Evolutionary conservation across 306 rosid genomes (phyloP).

Genomic region (Acacia acuminata): DNA sequence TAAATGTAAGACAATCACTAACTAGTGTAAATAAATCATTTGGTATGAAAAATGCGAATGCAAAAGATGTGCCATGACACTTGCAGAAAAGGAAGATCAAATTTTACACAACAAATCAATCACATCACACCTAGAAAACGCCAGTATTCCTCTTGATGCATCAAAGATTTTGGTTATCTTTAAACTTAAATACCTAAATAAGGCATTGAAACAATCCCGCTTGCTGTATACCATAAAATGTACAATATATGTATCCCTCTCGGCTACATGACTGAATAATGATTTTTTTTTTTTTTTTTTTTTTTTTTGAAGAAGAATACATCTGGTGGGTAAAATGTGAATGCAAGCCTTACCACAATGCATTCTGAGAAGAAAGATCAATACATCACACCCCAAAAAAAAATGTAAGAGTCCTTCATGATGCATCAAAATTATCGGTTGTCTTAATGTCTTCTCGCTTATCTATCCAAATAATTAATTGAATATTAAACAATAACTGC

Average conservation of each 20-base stretch:
- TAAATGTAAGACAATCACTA: background rate
- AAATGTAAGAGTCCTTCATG: background rate
- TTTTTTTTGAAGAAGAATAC: background rate
- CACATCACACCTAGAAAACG: conserved; percentile 6
- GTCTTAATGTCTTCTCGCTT: background rate
- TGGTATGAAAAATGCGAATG: background rate
- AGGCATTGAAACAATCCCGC: background rate
- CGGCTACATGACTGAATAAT: background rate
- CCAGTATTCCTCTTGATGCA: background rate
- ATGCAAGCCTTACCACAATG: background rate
- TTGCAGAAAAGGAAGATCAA: background rate
- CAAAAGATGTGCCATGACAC: background rate
- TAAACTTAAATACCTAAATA: background rate
- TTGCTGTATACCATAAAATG: background rate
- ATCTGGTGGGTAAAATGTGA: background rate
- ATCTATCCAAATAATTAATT: background rate
- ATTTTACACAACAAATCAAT: background rate
- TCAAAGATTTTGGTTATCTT: background rate
- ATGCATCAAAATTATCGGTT: conserved; percentile 8
- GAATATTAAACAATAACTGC: background rate
- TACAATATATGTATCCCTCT: background rate
- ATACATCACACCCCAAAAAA: background rate
- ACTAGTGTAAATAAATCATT: background rate
- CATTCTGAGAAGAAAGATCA: background rate
- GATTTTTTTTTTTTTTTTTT: background rate